These are phyloP conservation scores for Tricladium varicosporioides DNA, from an alignment of 2,329 filamentous ascomycete species.

Conservation along the genomic window DNA sequence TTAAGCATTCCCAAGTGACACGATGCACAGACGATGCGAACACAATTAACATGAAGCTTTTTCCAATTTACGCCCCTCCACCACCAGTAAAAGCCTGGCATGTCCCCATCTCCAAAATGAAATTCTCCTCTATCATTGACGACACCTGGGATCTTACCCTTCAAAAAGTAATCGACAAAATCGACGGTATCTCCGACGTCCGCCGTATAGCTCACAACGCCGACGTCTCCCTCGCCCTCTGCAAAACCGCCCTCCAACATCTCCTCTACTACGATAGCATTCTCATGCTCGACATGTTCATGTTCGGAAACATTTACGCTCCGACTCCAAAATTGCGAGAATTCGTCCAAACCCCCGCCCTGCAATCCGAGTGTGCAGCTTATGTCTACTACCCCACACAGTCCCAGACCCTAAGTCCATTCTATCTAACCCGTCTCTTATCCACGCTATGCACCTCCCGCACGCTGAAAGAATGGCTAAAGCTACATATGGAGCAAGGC, in stretches of 20 bases:
- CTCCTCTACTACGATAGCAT: conserved; percentile 91
- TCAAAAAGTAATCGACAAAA: conserved; percentile 75
- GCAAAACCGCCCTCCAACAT: conserved; percentile 82
- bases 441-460: conserved; percentile 79
- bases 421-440: conserved; percentile 78
- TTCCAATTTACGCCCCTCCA: conserved; percentile 76
- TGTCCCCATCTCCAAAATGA: conserved; percentile 76
- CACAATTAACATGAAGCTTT: conserved; percentile 94
- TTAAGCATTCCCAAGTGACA: no score
- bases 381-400: conserved; percentile 62
- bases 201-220: conserved; percentile 81
- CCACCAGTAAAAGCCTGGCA: conserved; percentile 82
- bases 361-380: conserved; percentile 83
- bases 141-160: conserved; percentile 75
- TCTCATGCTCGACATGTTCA: conserved; percentile 89
- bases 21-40: conserved; percentile 73
- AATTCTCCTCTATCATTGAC: conserved; percentile 61
- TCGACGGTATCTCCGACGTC: conserved; percentile 89
- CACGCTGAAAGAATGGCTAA: conserved; percentile 84
- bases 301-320: conserved; percentile 89
- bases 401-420: conserved; percentile 48
- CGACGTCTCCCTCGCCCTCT: conserved; percentile 82
- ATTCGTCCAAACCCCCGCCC: no score
- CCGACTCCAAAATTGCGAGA: conserved; percentile 45
- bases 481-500: conserved; percentile 65